Evolutionary conservation across 2,329 filamentous ascomycete genomes (phyloP).

Genomic region (Fusarium sp.): DNA sequence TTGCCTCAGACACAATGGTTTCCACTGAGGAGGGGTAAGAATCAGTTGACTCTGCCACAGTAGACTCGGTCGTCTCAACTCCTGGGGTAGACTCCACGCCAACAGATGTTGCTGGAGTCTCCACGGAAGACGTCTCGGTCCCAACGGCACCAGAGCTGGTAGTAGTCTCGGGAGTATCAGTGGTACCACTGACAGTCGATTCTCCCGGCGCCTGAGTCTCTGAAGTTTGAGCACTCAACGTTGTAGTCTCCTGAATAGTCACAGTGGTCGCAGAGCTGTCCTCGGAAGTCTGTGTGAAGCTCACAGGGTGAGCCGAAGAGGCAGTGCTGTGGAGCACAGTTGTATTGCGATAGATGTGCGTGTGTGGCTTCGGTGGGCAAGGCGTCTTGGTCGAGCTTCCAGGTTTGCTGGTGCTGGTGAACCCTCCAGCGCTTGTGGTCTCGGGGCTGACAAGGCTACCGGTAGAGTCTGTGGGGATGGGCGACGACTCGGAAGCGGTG

Average conservation of each 20-base stretch:
- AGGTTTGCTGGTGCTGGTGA: background rate
- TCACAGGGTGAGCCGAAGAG: constrained; percentile 29
- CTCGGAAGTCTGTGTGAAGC: constrained; percentile 12
- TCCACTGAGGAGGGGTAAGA: background rate
- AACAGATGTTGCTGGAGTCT: background rate
- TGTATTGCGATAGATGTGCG: constrained; percentile 36
- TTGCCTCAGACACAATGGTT: constrained; percentile 1
- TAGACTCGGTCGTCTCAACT: constrained; percentile 5
- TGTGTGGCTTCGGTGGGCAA: constrained; percentile 25
- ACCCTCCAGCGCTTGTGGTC: background rate
- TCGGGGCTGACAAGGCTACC: constrained; percentile 7
- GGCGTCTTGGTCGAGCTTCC: constrained; percentile 21
- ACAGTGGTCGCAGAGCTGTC: constrained; percentile 12
- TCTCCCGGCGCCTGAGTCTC: background rate
- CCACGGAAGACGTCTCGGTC: constrained; percentile 5
- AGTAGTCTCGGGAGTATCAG: constrained; percentile 5
- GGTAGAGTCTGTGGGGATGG: background rate
- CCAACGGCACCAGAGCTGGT: background rate
- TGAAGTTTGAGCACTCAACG: constrained; percentile 4
- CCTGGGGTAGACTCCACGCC: constrained; percentile 7
- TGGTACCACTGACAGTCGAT: background rate
- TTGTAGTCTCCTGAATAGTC: background rate
- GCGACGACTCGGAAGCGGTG: background rate
- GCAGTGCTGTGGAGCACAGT: constrained; percentile 28
- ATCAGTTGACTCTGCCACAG: background rate